Percentiles rank a stretch among this genome's conserved stretches.
These are phyloP conservation scores for Rhizophagus prolifer DNA, from an alignment of 192 early-diverging fungal species.

Conservation along the genomic window DNA sequence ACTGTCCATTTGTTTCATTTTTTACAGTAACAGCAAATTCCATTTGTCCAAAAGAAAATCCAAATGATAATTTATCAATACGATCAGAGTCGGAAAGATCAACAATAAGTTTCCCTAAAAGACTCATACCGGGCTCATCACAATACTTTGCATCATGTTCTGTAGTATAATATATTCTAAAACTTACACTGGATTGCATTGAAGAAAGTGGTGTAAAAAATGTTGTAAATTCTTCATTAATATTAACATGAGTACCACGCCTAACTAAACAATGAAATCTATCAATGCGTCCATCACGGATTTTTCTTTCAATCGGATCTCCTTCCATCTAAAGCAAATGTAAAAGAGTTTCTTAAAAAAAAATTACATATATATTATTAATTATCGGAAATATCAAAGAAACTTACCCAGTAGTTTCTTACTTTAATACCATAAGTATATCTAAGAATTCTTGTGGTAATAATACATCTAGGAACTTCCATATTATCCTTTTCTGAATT, in stretches of 20 bases:
- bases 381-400: too few relatives aligned
- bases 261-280: not conserved
- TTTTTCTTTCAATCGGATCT: not conserved
- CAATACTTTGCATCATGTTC: not conserved
- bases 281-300: not conserved
- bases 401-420: not conserved
- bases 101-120: not conserved
- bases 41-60: not conserved
- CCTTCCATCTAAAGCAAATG: not conserved
- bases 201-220: not conserved
- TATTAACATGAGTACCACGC: not conserved
- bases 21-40: not conserved
- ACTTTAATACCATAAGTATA: not conserved
- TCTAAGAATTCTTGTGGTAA: not conserved
- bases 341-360: too few relatives aligned
- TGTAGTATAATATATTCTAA: not conserved
- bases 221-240: not conserved
- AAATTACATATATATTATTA: too few relatives aligned
- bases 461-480: too few relatives aligned
- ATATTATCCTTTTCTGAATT: slow-evolving; percentile 8
- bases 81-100: not conserved
- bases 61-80: not conserved
- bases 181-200: not conserved
- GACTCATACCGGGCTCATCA: not conserved
- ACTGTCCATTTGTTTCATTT: not conserved